phyloP scores from a whole-genome alignment of 1,284 basidiomycete genomes.

The Trichosporon sp. region DNA sequence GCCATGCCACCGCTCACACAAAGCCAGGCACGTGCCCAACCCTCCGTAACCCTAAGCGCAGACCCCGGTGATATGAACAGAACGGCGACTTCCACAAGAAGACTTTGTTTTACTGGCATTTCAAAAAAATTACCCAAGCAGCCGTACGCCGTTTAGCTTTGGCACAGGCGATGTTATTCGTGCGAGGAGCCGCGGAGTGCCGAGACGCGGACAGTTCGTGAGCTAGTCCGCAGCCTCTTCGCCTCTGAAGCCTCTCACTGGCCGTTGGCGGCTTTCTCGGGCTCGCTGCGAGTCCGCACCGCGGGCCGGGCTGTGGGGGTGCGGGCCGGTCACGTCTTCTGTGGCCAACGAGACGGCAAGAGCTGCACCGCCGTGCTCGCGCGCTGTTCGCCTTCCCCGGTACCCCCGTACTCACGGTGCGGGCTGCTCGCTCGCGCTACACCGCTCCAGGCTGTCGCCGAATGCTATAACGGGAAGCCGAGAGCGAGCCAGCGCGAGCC shows the following conservation, averaged over 20 bases:
- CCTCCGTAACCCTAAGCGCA: neutral
- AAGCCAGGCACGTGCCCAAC: neutral
- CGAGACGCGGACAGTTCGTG: too few relatives aligned
- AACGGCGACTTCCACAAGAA: neutral
- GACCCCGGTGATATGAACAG: conserved; percentile 4
- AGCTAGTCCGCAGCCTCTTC: neutral
- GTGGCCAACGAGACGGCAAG: neutral
- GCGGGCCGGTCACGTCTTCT: neutral
- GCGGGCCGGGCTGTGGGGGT: too few relatives aligned
- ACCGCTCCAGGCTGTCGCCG: conserved; percentile 1
- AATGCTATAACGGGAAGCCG: neutral
- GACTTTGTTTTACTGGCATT: neutral
- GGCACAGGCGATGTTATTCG: neutral
- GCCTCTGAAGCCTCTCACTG: neutral
- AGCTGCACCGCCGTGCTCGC: too few relatives aligned
- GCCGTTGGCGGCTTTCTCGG: too few relatives aligned
- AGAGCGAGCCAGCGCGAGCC: neutral
- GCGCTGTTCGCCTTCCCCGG: neutral
- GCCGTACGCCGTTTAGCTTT: neutral
- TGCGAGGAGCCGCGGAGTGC: neutral
- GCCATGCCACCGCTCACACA: neutral
- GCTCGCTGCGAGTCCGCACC: neutral
- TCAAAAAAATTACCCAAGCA: neutral
- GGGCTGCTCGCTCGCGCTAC: neutral
- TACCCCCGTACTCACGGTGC: too few relatives aligned